phyloP scores from a whole-genome alignment of 2,329 filamentous ascomycete species.

The Decorospora gaudefroyi region DNA sequence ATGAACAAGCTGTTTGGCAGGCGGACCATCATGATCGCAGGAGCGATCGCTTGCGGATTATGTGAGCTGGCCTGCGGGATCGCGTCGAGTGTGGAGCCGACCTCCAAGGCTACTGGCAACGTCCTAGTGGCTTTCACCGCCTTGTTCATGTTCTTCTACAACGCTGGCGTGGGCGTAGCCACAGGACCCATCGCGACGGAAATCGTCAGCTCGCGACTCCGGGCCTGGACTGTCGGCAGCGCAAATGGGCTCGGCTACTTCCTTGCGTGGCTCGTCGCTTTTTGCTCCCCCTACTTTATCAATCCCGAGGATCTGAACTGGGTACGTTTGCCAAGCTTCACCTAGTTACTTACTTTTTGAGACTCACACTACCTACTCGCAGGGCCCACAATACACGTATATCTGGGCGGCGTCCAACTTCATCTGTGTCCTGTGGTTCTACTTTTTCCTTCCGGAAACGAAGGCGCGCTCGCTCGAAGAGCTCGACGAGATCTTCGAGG shows the following conservation, averaged over 20 bases:
- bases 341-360: neutral
- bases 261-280: conserved; percentile 44
- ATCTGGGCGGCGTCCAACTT: conserved; percentile 43
- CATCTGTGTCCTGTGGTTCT: conserved; percentile 59
- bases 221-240: conserved; percentile 45
- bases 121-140: conserved; percentile 44
- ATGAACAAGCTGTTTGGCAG: conserved; percentile 56
- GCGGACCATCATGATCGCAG: conserved; percentile 55
- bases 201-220: conserved; percentile 40
- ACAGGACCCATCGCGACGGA: conserved; percentile 41
- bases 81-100: conserved; percentile 30
- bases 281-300: conserved; percentile 49
- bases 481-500: conserved; percentile 38
- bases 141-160: conserved; percentile 46
- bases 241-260: conserved; percentile 44
- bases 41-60: conserved; percentile 51
- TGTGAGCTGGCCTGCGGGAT: conserved; percentile 55
- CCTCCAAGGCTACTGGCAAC: conserved; percentile 29
- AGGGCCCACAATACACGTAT: conserved; percentile 32
- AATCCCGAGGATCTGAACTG: conserved; percentile 46
- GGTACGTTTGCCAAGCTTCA: conserved; percentile 34
- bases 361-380: too few species aligned
- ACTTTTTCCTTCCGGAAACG: conserved; percentile 63
- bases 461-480: conserved; percentile 34
- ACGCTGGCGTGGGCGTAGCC: conserved; percentile 41